Evolutionary conservation across 352 stramenopile genomes (phyloP), one percentile per base, ranked within the genome.

Genomic region (Globisporangium viniferum): DNA sequence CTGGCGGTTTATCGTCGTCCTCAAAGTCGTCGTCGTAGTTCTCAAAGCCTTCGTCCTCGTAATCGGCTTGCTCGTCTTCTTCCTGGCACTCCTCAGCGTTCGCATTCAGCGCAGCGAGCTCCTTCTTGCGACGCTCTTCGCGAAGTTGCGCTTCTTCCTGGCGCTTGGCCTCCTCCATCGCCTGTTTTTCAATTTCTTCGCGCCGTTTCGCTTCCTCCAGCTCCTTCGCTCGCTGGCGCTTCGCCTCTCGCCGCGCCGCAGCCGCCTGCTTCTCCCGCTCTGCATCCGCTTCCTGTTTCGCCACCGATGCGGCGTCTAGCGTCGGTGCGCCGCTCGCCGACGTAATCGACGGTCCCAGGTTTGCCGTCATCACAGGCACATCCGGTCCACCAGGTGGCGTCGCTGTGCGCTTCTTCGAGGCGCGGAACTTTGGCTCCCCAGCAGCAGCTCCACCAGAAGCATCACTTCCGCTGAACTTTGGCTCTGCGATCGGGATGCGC

Each of bases 41-140:
- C 69, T 88, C 79, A 73, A 91, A 92, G 1, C 72, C 84, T 6
- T 92, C 84, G 41, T 91, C 80, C 4, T 82, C 80, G 53, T 92
- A 91, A 3, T 89, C 84, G 14, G 84, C 66, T 1, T 67, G 48
- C 29, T 74, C 77, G 27, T 88, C 84, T 74, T 92, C 78, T 24
- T 85, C 84, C 44, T 90, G 81, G 12, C 82, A 88, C 49, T 89
- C 81, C 48, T 92, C 81, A 14, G 82, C 84, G 59, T 92, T 92
- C 6, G 84, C 84, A 63, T 91, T 91, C 15, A 92, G 65, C 14
- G 70, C 80, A 8, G 77, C 79, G 9, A 85, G 56, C 54, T 88
- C 77, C 55, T 88, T 74, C 33, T 85, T 76, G 33, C 80, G 81
- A 1, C 83, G 74, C 35, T 73, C 58, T 56, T 90, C 81, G 18